Evolutionary conservation across 805 yeast species (phyloP).

Genomic region (Metschnikowia continentalis): DNA sequence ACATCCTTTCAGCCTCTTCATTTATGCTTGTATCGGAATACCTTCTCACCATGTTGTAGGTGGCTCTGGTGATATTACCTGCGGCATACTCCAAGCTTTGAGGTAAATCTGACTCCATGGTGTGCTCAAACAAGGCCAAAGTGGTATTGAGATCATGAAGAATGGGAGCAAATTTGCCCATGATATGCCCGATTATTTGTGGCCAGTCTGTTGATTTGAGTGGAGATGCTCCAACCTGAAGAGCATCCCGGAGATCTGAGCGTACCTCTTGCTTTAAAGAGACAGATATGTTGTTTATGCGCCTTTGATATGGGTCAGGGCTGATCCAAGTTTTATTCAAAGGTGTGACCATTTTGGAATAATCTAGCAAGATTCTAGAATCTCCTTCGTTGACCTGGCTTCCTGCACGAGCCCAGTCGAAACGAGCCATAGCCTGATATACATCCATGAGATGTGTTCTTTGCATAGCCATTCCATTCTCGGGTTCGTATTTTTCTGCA

Average conservation of each 20-base stretch:
- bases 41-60: conserved; percentile 45
- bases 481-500: not conserved
- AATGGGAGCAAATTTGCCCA: conserved; percentile 50
- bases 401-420: conserved; percentile 47
- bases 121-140: conserved; percentile 15
- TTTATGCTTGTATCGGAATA: conserved; percentile 26
- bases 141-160: conserved; percentile 40
- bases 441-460: conserved; percentile 20
- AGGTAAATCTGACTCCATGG: not conserved
- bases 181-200: conserved; percentile 44
- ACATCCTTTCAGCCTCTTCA: conserved; percentile 14
- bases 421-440: conserved; percentile 31
- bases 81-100: conserved; percentile 14
- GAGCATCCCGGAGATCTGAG: conserved; percentile 25
- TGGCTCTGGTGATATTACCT: conserved; percentile 35
- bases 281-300: conserved; percentile 33
- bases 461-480: conserved; percentile 4
- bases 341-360: conserved; percentile 49
- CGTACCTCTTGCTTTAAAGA: conserved; percentile 34
- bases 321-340: conserved; percentile 46
- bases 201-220: conserved; percentile 50
- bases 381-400: conserved; percentile 46
- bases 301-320: conserved; percentile 46
- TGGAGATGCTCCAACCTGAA: conserved; percentile 28
- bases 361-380: conserved; percentile 46